phyloP scores from a whole-genome alignment of 805 yeast species.

The Yarrowia keelungensis region DNA sequence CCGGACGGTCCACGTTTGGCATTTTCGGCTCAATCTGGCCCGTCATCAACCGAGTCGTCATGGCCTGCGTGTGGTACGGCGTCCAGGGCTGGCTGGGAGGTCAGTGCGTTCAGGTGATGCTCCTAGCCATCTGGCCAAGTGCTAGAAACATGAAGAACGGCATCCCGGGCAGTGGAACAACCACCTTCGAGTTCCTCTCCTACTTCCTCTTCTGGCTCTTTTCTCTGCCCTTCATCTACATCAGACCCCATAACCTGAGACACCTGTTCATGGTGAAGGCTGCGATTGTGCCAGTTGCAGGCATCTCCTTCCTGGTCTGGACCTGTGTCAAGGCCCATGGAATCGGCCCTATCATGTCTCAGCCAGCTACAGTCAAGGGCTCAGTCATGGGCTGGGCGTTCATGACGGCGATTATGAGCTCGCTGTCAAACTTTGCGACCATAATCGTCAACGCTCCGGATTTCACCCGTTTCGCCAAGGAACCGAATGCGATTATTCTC shows the following conservation, averaged over 20 bases:
- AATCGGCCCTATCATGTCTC: constrained; percentile 72
- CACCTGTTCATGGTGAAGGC: constrained; percentile 87
- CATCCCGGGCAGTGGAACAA: constrained; percentile 64
- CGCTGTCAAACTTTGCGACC: constrained; percentile 88
- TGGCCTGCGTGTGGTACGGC: constrained; percentile 88
- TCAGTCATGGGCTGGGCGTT: constrained; percentile 82
- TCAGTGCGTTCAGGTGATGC: constrained; percentile 78
- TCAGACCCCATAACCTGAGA: constrained; percentile 81
- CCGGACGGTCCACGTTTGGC: constrained; percentile 83
- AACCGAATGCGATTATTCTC: constrained; percentile 58
- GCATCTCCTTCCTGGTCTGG: constrained; percentile 84
- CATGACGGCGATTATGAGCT: constrained; percentile 76
- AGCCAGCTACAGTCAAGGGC: constrained; percentile 61
- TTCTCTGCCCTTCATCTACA: constrained; percentile 79
- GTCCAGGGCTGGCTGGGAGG: constrained; percentile 89
- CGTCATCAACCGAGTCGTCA: constrained; percentile 81
- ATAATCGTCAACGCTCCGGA: constrained; percentile 88
- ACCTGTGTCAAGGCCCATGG: constrained; percentile 81
- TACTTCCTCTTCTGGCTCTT: constrained; percentile 84
- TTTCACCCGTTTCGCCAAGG: constrained; percentile 80
- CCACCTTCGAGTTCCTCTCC: constrained; percentile 73
- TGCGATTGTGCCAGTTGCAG: constrained; percentile 78
- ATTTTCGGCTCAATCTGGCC: constrained; percentile 90
- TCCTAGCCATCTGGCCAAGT: constrained; percentile 71
- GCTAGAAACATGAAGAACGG: constrained; percentile 54